These are phyloP conservation scores for Lactarius hengduanensis DNA, from an alignment of 768 basidiomycete species.

Conservation along the genomic window DNA sequence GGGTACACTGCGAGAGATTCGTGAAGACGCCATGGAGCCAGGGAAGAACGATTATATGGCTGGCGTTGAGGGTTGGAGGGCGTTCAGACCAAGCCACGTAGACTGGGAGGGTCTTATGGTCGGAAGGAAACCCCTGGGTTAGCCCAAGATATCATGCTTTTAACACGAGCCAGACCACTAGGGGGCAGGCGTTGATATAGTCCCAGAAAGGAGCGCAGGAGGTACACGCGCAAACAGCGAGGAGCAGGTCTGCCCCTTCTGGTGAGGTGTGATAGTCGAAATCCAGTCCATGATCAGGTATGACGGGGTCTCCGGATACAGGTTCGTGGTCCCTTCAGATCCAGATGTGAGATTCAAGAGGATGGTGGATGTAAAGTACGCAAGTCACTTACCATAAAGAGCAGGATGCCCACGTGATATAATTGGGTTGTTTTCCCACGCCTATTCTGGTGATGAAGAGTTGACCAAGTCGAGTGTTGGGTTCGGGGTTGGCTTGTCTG, in stretches of 20 bases:
- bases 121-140: slow-evolving; percentile 8
- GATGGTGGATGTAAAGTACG: not conserved
- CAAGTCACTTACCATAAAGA: not conserved
- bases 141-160: slow-evolving; percentile 23
- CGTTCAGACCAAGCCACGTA: slow-evolving; percentile 7
- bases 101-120: slow-evolving; percentile 25
- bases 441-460: not conserved
- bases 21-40: slow-evolving; percentile 24
- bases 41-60: slow-evolving; percentile 5
- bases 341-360: slow-evolving; percentile 2
- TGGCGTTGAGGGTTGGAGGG: slow-evolving; percentile 19
- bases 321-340: slow-evolving; percentile 12
- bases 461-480: not conserved
- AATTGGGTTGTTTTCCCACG: slow-evolving; percentile 2
- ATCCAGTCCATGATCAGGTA: slow-evolving; percentile 12
- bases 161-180: slow-evolving; percentile 26
- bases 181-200: slow-evolving; percentile 20
- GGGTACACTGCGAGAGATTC: slow-evolving; percentile 26
- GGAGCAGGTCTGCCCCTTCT: slow-evolving; percentile 15
- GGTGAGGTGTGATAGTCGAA: slow-evolving; percentile 16
- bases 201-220: slow-evolving; percentile 20
- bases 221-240: slow-evolving; percentile 25
- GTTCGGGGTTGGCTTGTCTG: slow-evolving; percentile 11
- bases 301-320: slow-evolving; percentile 3
- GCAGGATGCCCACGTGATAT: not conserved